These are phyloP conservation scores for Pinus albicaulis DNA, from an alignment of 75 land plant genomes.

Conservation along the genomic window DNA sequence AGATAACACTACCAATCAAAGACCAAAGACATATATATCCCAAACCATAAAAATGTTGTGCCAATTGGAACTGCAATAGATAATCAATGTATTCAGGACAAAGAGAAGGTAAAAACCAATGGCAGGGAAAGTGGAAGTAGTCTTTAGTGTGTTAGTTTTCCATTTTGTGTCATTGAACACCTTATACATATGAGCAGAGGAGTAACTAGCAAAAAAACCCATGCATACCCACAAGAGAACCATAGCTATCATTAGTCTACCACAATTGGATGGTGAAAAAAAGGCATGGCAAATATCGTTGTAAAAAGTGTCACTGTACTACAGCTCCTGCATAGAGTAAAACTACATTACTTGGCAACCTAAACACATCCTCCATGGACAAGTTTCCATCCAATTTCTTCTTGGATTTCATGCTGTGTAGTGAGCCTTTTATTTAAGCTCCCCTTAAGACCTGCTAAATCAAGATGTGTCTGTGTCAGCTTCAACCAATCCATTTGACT, in stretches of 20 bases:
- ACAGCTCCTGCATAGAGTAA: conserved; percentile 74
- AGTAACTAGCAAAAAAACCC: conserved; percentile 51
- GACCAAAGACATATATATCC: too few species aligned
- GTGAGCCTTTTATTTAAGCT: background rate
- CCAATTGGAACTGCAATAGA: too few species aligned
- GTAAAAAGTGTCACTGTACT: conserved; percentile 85
- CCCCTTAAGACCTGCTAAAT: conserved; percentile 74
- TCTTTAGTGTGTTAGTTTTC: too few species aligned
- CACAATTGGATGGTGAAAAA: conserved; percentile 77
- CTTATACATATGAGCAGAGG: conserved; percentile 48
- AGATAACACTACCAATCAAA: too few species aligned
- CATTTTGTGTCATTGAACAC: too few species aligned
- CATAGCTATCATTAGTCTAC: conserved; percentile 83
- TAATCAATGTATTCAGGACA: too few species aligned
- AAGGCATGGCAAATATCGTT: conserved; percentile 75
- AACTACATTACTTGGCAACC: conserved; percentile 57
- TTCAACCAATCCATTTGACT: conserved; percentile 97
- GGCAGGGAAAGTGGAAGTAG: too few species aligned
- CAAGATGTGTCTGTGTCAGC: conserved; percentile 84
- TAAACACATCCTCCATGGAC: conserved; percentile 88
- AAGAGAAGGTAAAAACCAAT: too few species aligned
- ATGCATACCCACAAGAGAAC: conserved; percentile 81
- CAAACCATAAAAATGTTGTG: too few species aligned
- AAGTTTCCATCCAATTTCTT: conserved; percentile 81
- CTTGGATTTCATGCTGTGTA: background rate